phyloP scores from a whole-genome alignment of 2,329 filamentous ascomycete species.

The Colletotrichum sp. region DNA sequence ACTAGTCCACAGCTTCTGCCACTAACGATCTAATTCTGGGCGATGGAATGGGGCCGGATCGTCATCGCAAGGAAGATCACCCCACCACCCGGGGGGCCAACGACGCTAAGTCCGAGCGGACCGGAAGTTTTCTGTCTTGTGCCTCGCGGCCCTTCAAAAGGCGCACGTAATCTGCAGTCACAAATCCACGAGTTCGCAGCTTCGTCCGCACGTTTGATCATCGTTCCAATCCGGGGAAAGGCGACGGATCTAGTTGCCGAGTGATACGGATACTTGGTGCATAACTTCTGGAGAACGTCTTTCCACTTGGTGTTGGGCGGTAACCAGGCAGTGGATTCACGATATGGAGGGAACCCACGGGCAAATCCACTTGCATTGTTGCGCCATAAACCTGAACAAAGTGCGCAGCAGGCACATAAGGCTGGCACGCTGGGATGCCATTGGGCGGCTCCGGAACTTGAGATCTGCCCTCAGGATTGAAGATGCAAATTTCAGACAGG shows the following conservation, averaged over 20 bases:
- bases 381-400: background rate
- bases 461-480: background rate
- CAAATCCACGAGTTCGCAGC: background rate
- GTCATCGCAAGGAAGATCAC: conserved; percentile 11
- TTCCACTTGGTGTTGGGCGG: background rate
- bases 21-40: background rate
- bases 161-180: background rate
- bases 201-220: background rate
- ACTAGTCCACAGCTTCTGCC: background rate
- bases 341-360: background rate
- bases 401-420: background rate
- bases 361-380: background rate
- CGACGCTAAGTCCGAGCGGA: background rate
- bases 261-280: background rate
- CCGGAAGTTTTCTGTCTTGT: background rate
- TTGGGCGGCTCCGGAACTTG: background rate
- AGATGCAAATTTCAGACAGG: background rate
- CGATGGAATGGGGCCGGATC: conserved; percentile 5
- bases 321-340: background rate
- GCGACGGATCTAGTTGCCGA: background rate
- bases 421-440: background rate
- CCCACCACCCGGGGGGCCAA: background rate
- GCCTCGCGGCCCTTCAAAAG: background rate
- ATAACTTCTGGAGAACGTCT: background rate
- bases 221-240: background rate